A percentile compares a stretch with the other conserved stretches of the same genome.
phyloP scores from a whole-genome alignment of 2,329 filamentous ascomycete genomes.

The Stemphylium beticola region DNA sequence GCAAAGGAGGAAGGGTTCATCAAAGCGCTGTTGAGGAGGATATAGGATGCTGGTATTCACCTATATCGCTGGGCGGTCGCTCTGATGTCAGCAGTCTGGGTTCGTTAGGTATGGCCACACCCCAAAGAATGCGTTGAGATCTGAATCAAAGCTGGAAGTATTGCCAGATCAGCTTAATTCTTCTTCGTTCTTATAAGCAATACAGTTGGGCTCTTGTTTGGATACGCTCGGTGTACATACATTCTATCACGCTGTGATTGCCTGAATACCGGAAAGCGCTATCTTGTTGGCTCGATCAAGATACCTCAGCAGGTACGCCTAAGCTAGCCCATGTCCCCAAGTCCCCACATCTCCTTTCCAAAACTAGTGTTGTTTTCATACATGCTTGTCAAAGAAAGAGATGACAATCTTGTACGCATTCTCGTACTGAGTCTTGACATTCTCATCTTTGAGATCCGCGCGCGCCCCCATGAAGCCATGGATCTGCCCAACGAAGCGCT shows the following conservation, averaged over 20 bases:
- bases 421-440: background rate
- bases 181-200: too few species aligned
- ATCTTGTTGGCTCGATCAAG: too few species aligned
- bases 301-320: too few species aligned
- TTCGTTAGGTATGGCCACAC: background rate
- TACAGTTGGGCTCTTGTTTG: too few species aligned
- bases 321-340: too few species aligned
- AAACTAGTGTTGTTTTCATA: background rate
- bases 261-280: too few species aligned
- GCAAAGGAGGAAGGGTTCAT: constrained; percentile 35
- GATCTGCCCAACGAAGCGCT: background rate
- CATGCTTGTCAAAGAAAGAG: background rate
- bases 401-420: background rate
- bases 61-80: background rate
- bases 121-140: too few species aligned
- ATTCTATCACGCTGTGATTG: too few species aligned
- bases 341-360: too few species aligned
- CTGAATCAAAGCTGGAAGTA: too few species aligned
- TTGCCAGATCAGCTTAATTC: too few species aligned
- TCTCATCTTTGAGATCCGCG: background rate
- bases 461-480: background rate
- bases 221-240: too few species aligned
- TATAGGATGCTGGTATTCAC: background rate
- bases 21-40: constrained; percentile 21
- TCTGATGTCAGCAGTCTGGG: background rate